phyloP scores from a whole-genome alignment of 2,329 filamentous ascomycete species.

The Trichoderma pleuroti region DNA sequence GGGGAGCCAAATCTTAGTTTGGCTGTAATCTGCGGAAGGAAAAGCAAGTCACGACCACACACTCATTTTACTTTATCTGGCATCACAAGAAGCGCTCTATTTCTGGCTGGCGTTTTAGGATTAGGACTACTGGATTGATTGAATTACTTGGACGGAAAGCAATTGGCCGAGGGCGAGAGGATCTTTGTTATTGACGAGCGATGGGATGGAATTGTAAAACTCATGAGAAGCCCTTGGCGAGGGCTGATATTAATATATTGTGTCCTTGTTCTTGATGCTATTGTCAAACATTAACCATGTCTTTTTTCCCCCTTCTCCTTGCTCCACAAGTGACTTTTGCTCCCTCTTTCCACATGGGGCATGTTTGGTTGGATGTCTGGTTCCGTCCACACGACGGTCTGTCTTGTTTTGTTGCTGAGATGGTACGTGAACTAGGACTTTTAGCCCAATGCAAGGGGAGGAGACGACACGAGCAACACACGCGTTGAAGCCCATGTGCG shows the following conservation, averaged over 20 bases:
- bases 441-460: neutral
- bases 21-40: neutral
- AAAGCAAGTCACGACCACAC: neutral
- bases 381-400: neutral
- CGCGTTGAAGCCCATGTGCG: neutral
- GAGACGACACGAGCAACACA: neutral
- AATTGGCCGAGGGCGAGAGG: neutral
- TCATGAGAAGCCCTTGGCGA: neutral
- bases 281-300: neutral
- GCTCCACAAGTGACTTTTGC: neutral
- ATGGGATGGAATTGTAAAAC: neutral
- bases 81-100: neutral
- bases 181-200: neutral
- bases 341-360: neutral
- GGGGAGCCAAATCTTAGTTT: neutral
- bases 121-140: neutral
- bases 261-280: neutral
- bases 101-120: constrained; percentile 1
- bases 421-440: neutral
- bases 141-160: neutral
- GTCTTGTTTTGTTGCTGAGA: neutral
- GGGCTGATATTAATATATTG: neutral
- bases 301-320: neutral
- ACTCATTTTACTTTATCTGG: constrained; percentile 8
- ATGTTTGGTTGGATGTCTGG: neutral